These are phyloP conservation scores for Tulasnella sp. DNA, from an alignment of 768 basidiomycete species.

Conservation along the genomic window DNA sequence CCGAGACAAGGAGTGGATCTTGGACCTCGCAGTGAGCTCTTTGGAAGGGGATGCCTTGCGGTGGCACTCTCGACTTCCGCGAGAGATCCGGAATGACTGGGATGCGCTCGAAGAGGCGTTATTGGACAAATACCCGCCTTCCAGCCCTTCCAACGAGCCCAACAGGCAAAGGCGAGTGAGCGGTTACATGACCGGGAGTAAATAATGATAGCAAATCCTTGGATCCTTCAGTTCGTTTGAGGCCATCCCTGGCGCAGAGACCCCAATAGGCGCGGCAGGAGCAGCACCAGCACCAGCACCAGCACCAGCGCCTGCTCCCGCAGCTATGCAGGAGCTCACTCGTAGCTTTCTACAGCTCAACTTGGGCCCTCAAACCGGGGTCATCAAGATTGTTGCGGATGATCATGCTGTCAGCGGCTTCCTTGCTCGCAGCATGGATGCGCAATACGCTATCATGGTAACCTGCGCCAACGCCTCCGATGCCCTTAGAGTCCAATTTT, in stretches of 20 bases:
- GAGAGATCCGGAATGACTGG: neutral
- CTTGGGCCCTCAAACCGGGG: neutral
- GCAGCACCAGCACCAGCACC: neutral
- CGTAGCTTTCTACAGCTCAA: neutral
- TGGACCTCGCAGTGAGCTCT: neutral
- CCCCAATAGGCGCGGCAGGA: neutral
- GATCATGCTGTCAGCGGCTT: neutral
- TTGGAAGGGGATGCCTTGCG: neutral
- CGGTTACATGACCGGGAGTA: neutral
- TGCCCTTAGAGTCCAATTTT: neutral
- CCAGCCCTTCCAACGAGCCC: neutral
- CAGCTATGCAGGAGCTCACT: neutral
- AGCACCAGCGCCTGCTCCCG: neutral
- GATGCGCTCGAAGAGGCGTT: neutral
- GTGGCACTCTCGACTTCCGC: neutral
- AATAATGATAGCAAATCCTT: neutral
- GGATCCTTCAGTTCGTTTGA: neutral
- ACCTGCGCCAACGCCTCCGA: neutral
- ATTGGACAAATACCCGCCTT: neutral
- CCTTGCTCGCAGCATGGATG: neutral
- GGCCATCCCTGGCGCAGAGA: neutral
- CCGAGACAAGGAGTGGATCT: neutral
- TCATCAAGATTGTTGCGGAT: neutral
- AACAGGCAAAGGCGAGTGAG: neutral
- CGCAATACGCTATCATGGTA: neutral